Evolutionary conservation across 768 basidiomycete species (phyloP).

Genomic region (Xerocomus potaroensis): DNA sequence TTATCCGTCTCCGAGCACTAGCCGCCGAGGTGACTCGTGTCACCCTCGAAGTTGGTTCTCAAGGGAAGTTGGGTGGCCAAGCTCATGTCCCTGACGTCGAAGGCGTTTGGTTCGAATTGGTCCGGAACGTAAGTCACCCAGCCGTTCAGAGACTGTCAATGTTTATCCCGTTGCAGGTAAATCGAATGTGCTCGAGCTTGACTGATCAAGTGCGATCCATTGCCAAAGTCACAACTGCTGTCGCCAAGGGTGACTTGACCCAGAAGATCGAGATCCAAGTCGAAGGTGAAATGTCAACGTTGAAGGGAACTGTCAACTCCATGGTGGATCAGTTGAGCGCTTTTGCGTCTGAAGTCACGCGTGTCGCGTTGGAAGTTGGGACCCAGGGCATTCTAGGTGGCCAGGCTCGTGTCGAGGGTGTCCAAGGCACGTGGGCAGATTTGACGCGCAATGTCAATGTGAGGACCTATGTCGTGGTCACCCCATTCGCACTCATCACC

Average conservation of each 20-base stretch:
- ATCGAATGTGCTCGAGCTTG: conserved; percentile 76
- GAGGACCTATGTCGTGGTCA: conserved; percentile 1
- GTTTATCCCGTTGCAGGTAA: conserved; percentile 43
- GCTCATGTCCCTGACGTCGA: conserved; percentile 86
- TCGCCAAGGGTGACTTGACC: conserved; percentile 86
- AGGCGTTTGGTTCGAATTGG: conserved; percentile 87
- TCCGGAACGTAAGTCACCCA: conserved; percentile 53
- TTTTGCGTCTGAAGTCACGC: conserved; percentile 78
- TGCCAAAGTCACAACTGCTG: conserved; percentile 82
- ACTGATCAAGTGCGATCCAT: conserved; percentile 83
- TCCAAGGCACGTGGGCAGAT: conserved; percentile 91
- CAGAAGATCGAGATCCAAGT: conserved; percentile 92
- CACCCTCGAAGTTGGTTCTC: conserved; percentile 80
- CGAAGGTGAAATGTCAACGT: conserved; percentile 81
- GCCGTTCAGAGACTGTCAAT: background rate
- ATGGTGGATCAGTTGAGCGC: conserved; percentile 91
- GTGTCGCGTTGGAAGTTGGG: conserved; percentile 85
- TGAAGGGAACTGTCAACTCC: conserved; percentile 84
- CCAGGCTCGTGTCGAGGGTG: conserved; percentile 85
- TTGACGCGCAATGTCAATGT: conserved; percentile 90
- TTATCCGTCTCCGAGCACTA: conserved; percentile 51
- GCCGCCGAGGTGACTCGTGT: conserved; percentile 83
- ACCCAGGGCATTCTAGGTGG: conserved; percentile 90
- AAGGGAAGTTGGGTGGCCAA: conserved; percentile 87
- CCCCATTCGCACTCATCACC: background rate